Conservation (phyloP, 2,329 filamentous ascomycete species). For the Epichloe hybrida region DNA sequence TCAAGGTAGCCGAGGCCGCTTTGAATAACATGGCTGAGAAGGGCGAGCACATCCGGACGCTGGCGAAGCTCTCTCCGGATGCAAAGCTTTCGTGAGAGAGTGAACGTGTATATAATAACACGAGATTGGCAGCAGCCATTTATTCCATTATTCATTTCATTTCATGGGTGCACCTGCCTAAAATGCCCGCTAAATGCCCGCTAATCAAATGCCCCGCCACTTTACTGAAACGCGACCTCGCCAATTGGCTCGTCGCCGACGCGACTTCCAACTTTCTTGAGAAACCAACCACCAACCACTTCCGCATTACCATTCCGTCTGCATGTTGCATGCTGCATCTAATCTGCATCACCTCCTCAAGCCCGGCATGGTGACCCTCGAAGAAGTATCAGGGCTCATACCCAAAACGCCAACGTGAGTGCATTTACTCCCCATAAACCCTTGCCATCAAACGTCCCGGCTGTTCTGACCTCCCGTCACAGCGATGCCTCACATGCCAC, state of each 20-base stretch:
- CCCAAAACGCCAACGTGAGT: slow-evolving; percentile 22
- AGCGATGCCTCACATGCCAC: slow-evolving; percentile 23
- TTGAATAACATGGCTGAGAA: slow-evolving; percentile 14
- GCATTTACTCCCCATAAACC: background rate
- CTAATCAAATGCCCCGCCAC: background rate
- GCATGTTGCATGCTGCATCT: background rate
- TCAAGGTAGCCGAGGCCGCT: slow-evolving; percentile 13
- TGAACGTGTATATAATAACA: too few relatives aligned
- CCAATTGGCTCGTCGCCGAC: background rate
- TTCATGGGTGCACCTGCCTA: too few relatives aligned
- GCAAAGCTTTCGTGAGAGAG: background rate
- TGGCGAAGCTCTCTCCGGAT: background rate
- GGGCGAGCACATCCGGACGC: slow-evolving; percentile 8
- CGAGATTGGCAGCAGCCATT: too few relatives aligned
- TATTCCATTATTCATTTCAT: too few relatives aligned
- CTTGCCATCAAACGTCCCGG: background rate
- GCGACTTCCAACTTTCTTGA: background rate
- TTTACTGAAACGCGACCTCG: background rate
- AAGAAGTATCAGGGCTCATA: slow-evolving; percentile 20
- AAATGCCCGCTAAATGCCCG: background rate
- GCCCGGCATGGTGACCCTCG: slow-evolving; percentile 20
- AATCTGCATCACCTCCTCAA: background rate
- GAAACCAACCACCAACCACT: background rate
- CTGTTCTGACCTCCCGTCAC: background rate
- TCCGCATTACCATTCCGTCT: too few relatives aligned